Conservation (phyloP, 371 early-diverging fungal species). For the Capillidium heterosporum region DNA sequence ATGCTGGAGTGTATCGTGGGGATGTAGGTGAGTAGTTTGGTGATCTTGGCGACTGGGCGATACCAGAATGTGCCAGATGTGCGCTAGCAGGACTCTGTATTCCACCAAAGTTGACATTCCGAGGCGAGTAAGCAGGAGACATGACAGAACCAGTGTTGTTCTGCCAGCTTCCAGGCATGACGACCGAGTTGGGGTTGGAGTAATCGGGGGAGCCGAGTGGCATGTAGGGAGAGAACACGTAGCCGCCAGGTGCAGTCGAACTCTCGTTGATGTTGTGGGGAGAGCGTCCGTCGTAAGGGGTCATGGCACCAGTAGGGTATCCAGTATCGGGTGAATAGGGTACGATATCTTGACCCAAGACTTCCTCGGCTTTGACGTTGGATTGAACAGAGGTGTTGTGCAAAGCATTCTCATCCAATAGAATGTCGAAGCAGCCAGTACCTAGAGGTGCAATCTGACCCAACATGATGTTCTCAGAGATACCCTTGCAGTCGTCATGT, state of each 20-base stretch:
- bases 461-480: slow-evolving; percentile 96
- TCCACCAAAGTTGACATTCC: slow-evolving; percentile 63
- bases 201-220: slow-evolving; percentile 14
- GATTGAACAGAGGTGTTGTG: slow-evolving; percentile 28
- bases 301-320: slow-evolving; percentile 22
- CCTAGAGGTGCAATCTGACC: slow-evolving; percentile 98
- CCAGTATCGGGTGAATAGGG: slow-evolving; percentile 10
- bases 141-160: slow-evolving; percentile 31
- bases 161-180: too few relatives aligned
- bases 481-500: slow-evolving; percentile 84
- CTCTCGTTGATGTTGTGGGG: slow-evolving; percentile 35
- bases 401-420: slow-evolving; percentile 82
- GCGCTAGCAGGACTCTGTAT: too few relatives aligned
- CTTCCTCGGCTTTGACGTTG: slow-evolving; percentile 14
- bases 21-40: slow-evolving; percentile 57
- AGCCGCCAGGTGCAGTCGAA: slow-evolving; percentile 10
- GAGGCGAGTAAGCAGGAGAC: slow-evolving; percentile 54
- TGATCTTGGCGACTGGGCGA: slow-evolving; percentile 51
- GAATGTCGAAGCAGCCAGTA: slow-evolving; percentile 89
- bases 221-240: not conserved
- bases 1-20: slow-evolving; percentile 57
- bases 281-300: slow-evolving; percentile 33
- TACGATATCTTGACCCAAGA: slow-evolving; percentile 10
- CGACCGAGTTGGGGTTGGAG: not conserved
- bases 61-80: too few relatives aligned